These are phyloP conservation scores for Amaranthus cruentus DNA, from an alignment of 148 eudicot genomes.

Conservation along the genomic window DNA sequence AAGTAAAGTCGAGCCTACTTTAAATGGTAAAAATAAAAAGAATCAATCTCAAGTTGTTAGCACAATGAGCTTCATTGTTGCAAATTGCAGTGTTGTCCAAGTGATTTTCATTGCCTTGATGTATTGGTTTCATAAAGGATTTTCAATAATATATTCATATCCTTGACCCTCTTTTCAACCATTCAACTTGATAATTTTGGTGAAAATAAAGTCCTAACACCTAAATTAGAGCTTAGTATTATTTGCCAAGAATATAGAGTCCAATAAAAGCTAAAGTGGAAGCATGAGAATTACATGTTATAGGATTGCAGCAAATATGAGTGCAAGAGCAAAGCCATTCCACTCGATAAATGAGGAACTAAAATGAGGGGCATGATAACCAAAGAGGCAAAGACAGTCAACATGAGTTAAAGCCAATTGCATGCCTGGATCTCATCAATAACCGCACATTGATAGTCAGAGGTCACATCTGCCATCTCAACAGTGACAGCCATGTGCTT, in stretches of 20 bases:
- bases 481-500: conserved; percentile 88
- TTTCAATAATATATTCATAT: no score
- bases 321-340: not conserved
- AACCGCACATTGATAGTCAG: conserved; percentile 75
- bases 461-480: conserved; percentile 88
- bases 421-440: conserved; percentile 96
- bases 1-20: no score
- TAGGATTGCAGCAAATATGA: not conserved
- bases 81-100: no score
- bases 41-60: no score
- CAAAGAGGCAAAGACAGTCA: not conserved
- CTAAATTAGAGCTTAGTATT: no score
- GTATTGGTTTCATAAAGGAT: no score
- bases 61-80: no score
- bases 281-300: not conserved
- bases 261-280: not conserved
- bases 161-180: no score
- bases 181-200: no score
- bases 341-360: not conserved
- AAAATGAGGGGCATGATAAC: not conserved
- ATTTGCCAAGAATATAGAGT: not conserved
- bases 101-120: no score
- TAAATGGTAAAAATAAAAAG: no score
- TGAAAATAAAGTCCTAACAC: no score
- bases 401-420: conserved; percentile 1